Evolutionary conservation across 306 rosid genomes (phyloP), one percentile per base, ranked within the genome.

Genomic region (Dicorynia guianensis): DNA sequence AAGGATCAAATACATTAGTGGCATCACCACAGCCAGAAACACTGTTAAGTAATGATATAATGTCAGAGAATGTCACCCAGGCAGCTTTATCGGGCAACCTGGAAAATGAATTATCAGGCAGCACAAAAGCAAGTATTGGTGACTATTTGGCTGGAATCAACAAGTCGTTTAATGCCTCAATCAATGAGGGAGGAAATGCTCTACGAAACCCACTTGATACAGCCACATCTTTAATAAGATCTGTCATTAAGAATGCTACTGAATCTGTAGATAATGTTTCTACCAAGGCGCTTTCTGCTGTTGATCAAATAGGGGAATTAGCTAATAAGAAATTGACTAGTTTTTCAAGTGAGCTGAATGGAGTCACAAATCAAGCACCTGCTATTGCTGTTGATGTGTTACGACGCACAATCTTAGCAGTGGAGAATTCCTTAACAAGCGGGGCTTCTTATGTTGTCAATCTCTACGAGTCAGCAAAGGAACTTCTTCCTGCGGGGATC

Each of bases 381-480:
- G 80, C 67, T 46, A 43, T 85, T 83, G 90, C 86, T 66, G 67
- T 86, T 78, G 91, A 91, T 77, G 78, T 67, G 58, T 83, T 95
- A 80, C 91, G 97, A 63, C 78, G 57, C 66, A 82, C 87, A 19
- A 81, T 90, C 76, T 67, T 87, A 44, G 74, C 79, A 5, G 85
- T 86, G 71, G 97, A 87, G 89, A 87, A 88, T 89, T 83, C 91
- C 69, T 65, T 95, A 69, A 19, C 86, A 53, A 87, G 74, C 44
- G 97, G 91, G 43, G 85, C 83, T 80, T 92, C 97, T 18, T 85
- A 87, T 52, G 71, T 81, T 59, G 74, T 86, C 69, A 82, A 84
- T 78, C 85, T 92, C 13, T 90, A 90, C 62, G 91, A 91, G 19
- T 86, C 96, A 11, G 88, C 85, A 80, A 95, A 95, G 87, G 93